phyloP scores from a whole-genome alignment of 352 stramenopile genomes.

The Pythium oligandrum region DNA sequence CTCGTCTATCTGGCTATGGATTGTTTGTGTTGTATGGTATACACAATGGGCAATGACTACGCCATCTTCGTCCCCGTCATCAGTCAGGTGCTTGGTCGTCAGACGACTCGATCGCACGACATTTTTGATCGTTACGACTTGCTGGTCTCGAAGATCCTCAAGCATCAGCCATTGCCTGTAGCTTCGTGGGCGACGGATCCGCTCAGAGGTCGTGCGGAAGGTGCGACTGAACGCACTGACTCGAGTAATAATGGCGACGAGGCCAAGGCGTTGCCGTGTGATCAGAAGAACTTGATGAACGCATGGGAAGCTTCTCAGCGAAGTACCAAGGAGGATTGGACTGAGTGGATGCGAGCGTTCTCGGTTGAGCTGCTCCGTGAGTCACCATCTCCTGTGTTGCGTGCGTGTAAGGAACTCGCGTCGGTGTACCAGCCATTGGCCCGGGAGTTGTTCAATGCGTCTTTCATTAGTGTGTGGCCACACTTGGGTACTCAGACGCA shows the following conservation, averaged over 20 bases:
- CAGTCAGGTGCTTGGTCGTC: conserved; percentile 70
- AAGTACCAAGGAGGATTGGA: conserved; percentile 94
- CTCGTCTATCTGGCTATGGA: conserved; percentile 87
- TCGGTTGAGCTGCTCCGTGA: conserved; percentile 97
- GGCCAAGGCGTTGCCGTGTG: conserved; percentile 70
- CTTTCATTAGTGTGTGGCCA: conserved; percentile 99
- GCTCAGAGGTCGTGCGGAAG: conserved; percentile 41
- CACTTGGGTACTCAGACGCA: conserved; percentile 90
- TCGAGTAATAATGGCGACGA: conserved; percentile 41
- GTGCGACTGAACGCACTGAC: conserved; percentile 32
- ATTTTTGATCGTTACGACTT: conserved; percentile 88
- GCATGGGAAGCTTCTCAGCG: conserved; percentile 83
- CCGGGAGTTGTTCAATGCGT: conserved; percentile 97
- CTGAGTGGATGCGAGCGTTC: conserved; percentile 98
- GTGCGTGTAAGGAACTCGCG: conserved; percentile 94
- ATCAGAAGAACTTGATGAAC: conserved; percentile 83
- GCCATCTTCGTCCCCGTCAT: conserved; percentile 87
- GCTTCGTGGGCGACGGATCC: conserved; percentile 78
- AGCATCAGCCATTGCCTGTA: conserved; percentile 79
- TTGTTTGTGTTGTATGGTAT: conserved; percentile 86
- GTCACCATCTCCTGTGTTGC: conserved; percentile 93
- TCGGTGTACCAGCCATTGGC: conserved; percentile 98
- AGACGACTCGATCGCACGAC: conserved; percentile 65
- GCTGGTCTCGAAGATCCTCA: conserved; percentile 85
- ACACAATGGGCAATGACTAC: conserved; percentile 87